Base-by-base conservation (phyloP, 202 grass and related monocot genomes). In the Setaria italica region DNA sequence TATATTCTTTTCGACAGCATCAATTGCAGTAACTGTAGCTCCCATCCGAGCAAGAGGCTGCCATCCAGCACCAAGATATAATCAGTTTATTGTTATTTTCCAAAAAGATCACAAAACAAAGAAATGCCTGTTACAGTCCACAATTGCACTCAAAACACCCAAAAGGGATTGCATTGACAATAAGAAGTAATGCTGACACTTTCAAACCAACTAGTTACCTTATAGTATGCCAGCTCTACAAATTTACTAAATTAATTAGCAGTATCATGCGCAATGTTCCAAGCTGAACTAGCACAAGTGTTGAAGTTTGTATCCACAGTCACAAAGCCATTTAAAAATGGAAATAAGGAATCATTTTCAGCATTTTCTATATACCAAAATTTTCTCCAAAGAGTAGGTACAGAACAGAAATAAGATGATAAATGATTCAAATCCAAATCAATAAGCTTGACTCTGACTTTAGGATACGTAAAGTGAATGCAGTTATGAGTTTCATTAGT, bases 31-130 rank as follows among this genome's bases (percentile, higher is more conserved):
- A 67, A 99, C 93, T 80, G 43, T 76, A 76, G 96, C 93, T 74
- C 96, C 96, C 93, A 99, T 86, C 53, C 91, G 84, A 88, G 93
- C 93, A 78, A 99, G 93, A 80, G 96, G 96, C 96, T 99, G 87
- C 33, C 72, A 79, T 67, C 64, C 53, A 77, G 43, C 20, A 89
- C 11, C 16, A 77, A 91, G 30, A 37, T 15, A 55, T 11, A 80
- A 58, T 9, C 62, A 39, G 67, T 56, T 34, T 41, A 84, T 47
- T 33, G 56, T 11, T 72, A 63, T 64, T 67, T 37, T 35, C 32
- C 41, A 70, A 49, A 66, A 70, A 20, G 14, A 33, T 77, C 50
- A 67, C 34, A 66, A 34, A 15, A 64, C 29, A 13, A 64, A 63
- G 25, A 34, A 64, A 64, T 1, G 12, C 62, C 12, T 15, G 29